A percentile compares a stretch with the other conserved stretches of the same genome.
These are phyloP conservation scores for Gaultheria prostrata DNA, from an alignment of 148 eudicot genomes.

Conservation along the genomic window DNA sequence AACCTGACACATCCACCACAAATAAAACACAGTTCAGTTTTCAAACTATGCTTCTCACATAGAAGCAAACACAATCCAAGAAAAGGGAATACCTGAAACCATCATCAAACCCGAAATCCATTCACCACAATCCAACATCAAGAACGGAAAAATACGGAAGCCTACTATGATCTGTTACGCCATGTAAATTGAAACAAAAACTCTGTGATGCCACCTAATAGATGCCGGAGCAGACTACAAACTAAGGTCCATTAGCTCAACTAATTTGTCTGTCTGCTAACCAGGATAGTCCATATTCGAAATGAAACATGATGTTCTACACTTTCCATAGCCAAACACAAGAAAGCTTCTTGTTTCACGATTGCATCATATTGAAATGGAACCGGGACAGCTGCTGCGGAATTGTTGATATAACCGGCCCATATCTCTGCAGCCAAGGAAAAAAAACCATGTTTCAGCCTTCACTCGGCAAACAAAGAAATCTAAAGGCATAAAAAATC, in stretches of 20 bases:
- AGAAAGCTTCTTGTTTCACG: slow-evolving; percentile 23
- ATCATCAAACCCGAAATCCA: not conserved
- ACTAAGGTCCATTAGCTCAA: slow-evolving; percentile 10
- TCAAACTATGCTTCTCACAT: not conserved
- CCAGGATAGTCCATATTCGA: slow-evolving; percentile 1
- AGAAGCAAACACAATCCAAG: not conserved
- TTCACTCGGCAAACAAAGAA: not conserved
- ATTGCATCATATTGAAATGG: slow-evolving; percentile 89
- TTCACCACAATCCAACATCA: not conserved
- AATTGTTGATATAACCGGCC: slow-evolving; percentile 92
- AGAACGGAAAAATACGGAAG: not conserved
- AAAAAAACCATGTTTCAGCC: not conserved
- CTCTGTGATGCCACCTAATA: not conserved
- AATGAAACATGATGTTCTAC: not conserved
- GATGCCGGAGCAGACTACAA: slow-evolving; percentile 1
- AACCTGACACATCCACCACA: not conserved
- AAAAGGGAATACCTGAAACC: not conserved
- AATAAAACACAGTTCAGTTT: not conserved
- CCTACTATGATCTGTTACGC: not conserved
- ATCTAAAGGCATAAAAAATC: not conserved
- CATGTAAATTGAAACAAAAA: not conserved
- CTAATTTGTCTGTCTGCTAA: not conserved
- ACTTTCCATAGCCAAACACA: not conserved
- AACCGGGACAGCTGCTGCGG: slow-evolving; percentile 96
- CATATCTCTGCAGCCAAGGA: slow-evolving; percentile 71